Conservation (phyloP, 208 protist genomes). For the Eutreptiella sp. region DNA sequence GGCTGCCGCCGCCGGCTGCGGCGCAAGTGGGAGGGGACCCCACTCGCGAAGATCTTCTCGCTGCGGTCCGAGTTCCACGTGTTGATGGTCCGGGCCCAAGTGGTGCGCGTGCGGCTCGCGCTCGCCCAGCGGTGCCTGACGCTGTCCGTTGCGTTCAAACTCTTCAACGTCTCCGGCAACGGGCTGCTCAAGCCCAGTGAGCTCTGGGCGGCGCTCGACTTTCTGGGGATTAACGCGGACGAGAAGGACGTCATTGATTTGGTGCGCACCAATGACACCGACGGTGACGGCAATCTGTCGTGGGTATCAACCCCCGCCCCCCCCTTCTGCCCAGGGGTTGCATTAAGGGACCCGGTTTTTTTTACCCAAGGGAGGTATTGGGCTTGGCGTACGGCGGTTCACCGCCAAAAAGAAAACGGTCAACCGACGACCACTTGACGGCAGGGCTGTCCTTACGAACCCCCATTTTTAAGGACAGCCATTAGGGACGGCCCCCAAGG, state of each 20-base stretch:
- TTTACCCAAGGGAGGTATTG: too few relatives aligned
- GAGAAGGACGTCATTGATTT: conserved; percentile 21
- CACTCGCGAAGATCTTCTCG: conserved; percentile 24
- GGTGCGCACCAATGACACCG: conserved; percentile 1
- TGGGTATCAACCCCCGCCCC: too few relatives aligned
- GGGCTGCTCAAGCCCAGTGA: conserved; percentile 26
- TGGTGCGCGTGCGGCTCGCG: conserved; percentile 16
- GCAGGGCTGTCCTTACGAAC: too few relatives aligned
- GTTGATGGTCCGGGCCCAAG: conserved; percentile 27
- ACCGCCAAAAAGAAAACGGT: too few relatives aligned
- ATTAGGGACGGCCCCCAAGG: too few relatives aligned
- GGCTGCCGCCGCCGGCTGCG: conserved; percentile 19
- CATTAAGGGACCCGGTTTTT: too few relatives aligned
- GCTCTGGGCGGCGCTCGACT: conserved; percentile 16
- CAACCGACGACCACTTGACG: too few relatives aligned
- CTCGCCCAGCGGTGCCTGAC: conserved; percentile 16
- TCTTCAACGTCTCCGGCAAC: conserved; percentile 8
- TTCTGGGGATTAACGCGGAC: neutral
- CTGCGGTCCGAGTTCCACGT: conserved; percentile 24
- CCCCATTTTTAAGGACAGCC: too few relatives aligned
- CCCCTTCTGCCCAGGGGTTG: too few relatives aligned
- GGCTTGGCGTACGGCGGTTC: too few relatives aligned
- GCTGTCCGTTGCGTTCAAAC: conserved; percentile 13
- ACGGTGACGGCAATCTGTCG: conserved; percentile 16
- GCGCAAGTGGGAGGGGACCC: conserved; percentile 26